Conservation (phyloP, 768 basidiomycete genomes). For the Russula olivacea region DNA sequence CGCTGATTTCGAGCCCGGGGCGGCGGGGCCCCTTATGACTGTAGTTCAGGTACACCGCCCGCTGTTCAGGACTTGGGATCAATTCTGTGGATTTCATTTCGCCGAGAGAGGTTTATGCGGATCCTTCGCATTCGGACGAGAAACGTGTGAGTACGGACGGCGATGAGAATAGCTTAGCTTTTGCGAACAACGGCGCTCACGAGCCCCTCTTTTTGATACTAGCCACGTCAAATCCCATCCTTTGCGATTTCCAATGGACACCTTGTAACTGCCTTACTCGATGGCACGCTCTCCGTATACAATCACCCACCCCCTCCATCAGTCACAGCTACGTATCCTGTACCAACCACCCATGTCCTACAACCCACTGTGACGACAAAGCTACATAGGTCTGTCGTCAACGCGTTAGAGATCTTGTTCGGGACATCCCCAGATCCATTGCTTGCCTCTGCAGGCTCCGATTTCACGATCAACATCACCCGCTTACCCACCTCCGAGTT, state of each 20-base stretch:
- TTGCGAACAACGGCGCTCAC: neutral
- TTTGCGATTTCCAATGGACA: conserved; percentile 18
- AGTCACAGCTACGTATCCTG: conserved; percentile 1
- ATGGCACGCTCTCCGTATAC: conserved; percentile 24
- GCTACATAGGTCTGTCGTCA: conserved; percentile 22
- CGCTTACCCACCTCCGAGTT: conserved; percentile 4
- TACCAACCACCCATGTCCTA: conserved; percentile 6
- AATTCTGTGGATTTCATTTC: conserved; percentile 17
- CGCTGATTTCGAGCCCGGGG: neutral
- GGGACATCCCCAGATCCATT: neutral
- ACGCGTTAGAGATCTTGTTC: conserved; percentile 20
- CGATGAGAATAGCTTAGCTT: neutral
- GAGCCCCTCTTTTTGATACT: neutral
- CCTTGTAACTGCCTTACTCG: conserved; percentile 22
- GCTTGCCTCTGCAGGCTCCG: conserved; percentile 23
- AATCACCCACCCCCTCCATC: conserved; percentile 4
- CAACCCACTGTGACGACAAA: conserved; percentile 9
- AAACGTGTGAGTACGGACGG: conserved; percentile 19
- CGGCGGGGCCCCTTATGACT: neutral
- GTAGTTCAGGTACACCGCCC: conserved; percentile 20
- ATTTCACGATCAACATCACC: conserved; percentile 22
- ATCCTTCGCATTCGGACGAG: conserved; percentile 22
- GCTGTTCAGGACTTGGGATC: conserved; percentile 18
- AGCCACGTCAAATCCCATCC: conserved; percentile 24
- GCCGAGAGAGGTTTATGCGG: conserved; percentile 21